Evolutionary conservation across 805 yeast species (phyloP).

Genomic region (Candida germanica): DNA sequence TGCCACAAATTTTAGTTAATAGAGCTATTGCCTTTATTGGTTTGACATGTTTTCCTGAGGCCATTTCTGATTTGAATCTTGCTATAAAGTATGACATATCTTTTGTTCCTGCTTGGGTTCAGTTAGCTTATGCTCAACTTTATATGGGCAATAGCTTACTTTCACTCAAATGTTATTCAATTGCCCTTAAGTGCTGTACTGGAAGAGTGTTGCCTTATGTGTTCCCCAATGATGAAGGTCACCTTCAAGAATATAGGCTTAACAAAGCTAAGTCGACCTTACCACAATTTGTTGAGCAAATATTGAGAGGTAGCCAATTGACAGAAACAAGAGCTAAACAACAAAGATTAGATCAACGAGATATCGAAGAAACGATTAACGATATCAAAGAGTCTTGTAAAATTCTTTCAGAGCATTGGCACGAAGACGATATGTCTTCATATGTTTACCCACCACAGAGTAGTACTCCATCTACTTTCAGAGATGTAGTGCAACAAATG

Average conservation of each 20-base stretch:
- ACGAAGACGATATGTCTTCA: slow-evolving; percentile 24
- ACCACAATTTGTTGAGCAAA: slow-evolving; percentile 38
- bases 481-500: slow-evolving; percentile 27
- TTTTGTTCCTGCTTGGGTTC: slow-evolving; percentile 43
- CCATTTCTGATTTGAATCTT: slow-evolving; percentile 31
- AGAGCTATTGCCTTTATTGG: slow-evolving; percentile 42
- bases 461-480: slow-evolving; percentile 19
- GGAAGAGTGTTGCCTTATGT: slow-evolving; percentile 31
- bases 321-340: slow-evolving; percentile 39
- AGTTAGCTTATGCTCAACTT: slow-evolving; percentile 41
- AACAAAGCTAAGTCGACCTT: slow-evolving; percentile 22
- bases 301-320: slow-evolving; percentile 30
- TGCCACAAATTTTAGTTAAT: slow-evolving; percentile 35
- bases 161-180: slow-evolving; percentile 31
- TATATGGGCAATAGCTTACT: slow-evolving; percentile 36
- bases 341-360: slow-evolving; percentile 19
- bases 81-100: slow-evolving; percentile 30
- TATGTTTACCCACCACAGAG: slow-evolving; percentile 25
- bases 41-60: slow-evolving; percentile 38
- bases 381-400: slow-evolving; percentile 3
- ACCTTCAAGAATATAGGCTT: slow-evolving; percentile 19
- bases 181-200: slow-evolving; percentile 25
- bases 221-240: slow-evolving; percentile 11
- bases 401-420: slow-evolving; percentile 9
- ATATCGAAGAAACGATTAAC: slow-evolving; percentile 14